Evolutionary conservation across 805 yeast genomes (phyloP).

Genomic region (Candida coleopterorum): DNA sequence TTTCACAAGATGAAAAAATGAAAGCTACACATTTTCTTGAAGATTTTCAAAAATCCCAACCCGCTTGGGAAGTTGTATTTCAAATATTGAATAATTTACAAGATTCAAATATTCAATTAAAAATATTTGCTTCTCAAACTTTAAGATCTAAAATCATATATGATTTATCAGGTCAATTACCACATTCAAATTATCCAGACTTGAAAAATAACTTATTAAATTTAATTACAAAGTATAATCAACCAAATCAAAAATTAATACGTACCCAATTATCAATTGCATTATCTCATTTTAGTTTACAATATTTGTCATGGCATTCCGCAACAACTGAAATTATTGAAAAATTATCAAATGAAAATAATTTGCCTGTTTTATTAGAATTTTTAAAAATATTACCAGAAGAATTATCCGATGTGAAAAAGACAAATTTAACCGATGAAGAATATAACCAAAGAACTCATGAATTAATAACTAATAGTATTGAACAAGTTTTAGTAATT

Average conservation of each 20-base stretch:
- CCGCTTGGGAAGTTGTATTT: slow-evolving; percentile 76
- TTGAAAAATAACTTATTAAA: slow-evolving; percentile 65
- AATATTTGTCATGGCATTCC: slow-evolving; percentile 65
- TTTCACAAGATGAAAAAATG: slow-evolving; percentile 41
- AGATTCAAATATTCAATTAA: slow-evolving; percentile 46
- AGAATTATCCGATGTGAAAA: slow-evolving; percentile 74
- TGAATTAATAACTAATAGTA: slow-evolving; percentile 60
- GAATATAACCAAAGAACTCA: slow-evolving; percentile 65
- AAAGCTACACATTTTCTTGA: slow-evolving; percentile 59
- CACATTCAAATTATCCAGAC: slow-evolving; percentile 48
- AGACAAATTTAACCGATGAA: slow-evolving; percentile 74
- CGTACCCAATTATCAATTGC: slow-evolving; percentile 80
- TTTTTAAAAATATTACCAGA: slow-evolving; percentile 88
- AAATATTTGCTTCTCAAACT: slow-evolving; percentile 88
- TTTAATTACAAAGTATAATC: slow-evolving; percentile 45
- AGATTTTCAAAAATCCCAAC: slow-evolving; percentile 73
- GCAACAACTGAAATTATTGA: slow-evolving; percentile 66
- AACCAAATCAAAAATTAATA: slow-evolving; percentile 47
- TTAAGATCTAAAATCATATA: slow-evolving; percentile 78
- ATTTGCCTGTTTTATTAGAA: slow-evolving; percentile 52
- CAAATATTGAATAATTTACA: slow-evolving; percentile 39
- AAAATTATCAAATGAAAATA: slow-evolving; percentile 32
- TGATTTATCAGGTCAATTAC: slow-evolving; percentile 71
- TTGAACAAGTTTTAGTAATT: slow-evolving; percentile 61
- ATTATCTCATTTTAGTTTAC: slow-evolving; percentile 76